Evolutionary conservation across 192 early-diverging fungal genomes (phyloP).

Genomic region (Coemansia aciculifera): DNA sequence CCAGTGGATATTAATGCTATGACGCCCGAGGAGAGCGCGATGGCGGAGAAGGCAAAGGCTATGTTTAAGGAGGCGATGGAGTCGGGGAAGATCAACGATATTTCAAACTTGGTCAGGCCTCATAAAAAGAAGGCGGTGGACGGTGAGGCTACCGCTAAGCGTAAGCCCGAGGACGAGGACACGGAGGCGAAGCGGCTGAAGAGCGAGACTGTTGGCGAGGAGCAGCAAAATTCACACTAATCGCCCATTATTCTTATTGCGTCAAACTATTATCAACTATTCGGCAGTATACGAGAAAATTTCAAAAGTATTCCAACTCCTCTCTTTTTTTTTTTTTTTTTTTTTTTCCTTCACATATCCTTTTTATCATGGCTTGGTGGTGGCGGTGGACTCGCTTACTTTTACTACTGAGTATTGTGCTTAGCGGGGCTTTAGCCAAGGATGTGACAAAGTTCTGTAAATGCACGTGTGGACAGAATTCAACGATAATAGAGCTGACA

Average conservation of each 20-base stretch:
- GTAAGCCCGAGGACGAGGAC: constrained; percentile 21
- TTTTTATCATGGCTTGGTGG: background rate
- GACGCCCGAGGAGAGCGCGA: constrained; percentile 22
- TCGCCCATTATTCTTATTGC: background rate
- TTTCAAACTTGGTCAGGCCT: constrained; percentile 31
- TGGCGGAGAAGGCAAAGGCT: constrained; percentile 48
- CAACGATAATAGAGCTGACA: constrained; percentile 52
- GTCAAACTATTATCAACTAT: constrained; percentile 1
- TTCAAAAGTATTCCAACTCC: background rate
- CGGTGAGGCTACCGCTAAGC: constrained; percentile 11
- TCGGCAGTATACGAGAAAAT: background rate
- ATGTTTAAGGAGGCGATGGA: constrained; percentile 48
- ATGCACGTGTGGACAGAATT: constrained; percentile 53
- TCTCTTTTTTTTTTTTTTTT: background rate
- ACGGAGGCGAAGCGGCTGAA: constrained; percentile 35
- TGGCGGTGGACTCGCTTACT: background rate
- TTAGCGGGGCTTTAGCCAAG: constrained; percentile 13
- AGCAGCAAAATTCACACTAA: background rate
- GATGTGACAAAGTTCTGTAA: constrained; percentile 52
- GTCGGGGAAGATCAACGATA: constrained; percentile 44
- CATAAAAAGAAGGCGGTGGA: constrained; percentile 22
- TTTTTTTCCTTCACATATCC: background rate
- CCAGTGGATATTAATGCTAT: constrained; percentile 22
- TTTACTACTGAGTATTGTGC: background rate
- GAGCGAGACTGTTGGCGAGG: background rate